Base-by-base conservation (phyloP, 345 rosid genomes). In the Moricandia arvensis region DNA sequence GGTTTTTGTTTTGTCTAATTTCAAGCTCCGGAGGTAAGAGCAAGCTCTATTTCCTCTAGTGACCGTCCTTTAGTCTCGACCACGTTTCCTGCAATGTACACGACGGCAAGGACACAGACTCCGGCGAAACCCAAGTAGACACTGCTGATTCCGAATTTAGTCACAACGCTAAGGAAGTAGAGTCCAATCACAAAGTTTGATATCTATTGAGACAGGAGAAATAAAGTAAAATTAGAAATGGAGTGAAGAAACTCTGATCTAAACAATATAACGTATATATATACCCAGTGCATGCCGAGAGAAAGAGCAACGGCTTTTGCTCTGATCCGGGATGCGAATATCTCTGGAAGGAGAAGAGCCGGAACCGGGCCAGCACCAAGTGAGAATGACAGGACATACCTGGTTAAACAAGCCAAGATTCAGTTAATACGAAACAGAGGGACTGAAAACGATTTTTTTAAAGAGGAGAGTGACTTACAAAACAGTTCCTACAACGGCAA, bases 281-380 rank as follows among this genome's bases (percentile, higher is more conserved):
- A 80, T 83, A 91, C 97, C 99, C 98, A 95, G 77, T 95, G 97
- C 94, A 86, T 95, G 73, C 97, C 98, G 43, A 95, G 84, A 30
- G 98, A 96, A 30, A 96, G 85, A 24, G 98, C 87, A 15, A 93
- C 97, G 2, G 99, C 98, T 81, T 96, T 96, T 27, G 99, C 98
- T 85, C 98, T 88, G 75, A 96, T 96, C 86, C 97, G 86, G 6
- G 97, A 90, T 51, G 99, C 87, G 72, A 93, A 96, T 79, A 96
- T 93, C 85, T 96, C 99, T 8, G 99, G 95, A 16, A 91, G 90
- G 47, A 96, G 97, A 82, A 96, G 91, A 68, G 98, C 98, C n/a
- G 98, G 98, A 49, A 96, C 99, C 10, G 97, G 99, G 72, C 98
- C 99, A 18, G 99, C 98, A 71, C 99, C 99, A 69, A 93, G 98